Conservation (phyloP, 148 eudicot genomes). For the Arbutus unedo region DNA sequence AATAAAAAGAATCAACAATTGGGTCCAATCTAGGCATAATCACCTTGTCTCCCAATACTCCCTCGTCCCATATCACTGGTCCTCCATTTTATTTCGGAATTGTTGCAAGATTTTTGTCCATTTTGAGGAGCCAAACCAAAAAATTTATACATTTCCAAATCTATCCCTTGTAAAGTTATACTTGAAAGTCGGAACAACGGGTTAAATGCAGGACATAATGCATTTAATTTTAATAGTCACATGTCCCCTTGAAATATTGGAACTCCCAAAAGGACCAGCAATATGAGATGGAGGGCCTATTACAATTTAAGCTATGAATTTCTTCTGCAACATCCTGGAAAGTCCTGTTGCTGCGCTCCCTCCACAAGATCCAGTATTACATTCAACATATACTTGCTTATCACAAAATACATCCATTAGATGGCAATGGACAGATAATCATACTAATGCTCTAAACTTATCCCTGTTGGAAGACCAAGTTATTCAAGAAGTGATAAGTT, state of each 20-base stretch:
- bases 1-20: neutral
- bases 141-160: too few relatives aligned
- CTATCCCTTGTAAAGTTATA: too few relatives aligned
- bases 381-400: neutral
- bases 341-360: neutral
- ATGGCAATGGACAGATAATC: neutral
- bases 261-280: too few relatives aligned
- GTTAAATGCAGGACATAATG: too few relatives aligned
- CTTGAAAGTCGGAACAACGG: too few relatives aligned
- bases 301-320: neutral
- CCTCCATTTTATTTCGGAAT: too few relatives aligned
- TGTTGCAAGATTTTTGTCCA: too few relatives aligned
- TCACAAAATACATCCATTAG: neutral
- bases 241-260: too few relatives aligned
- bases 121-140: too few relatives aligned
- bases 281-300: neutral
- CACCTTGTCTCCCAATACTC: neutral
- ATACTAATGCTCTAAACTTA: neutral
- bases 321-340: neutral
- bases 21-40: neutral
- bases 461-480: neutral
- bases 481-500: neutral
- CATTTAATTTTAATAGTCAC: too few relatives aligned
- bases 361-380: neutral
- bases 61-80: too few relatives aligned